Evolutionary conservation across 2,329 filamentous ascomycete species (phyloP), one percentile per base, ranked within the genome.

Genomic region (Madurella fahalii): DNA sequence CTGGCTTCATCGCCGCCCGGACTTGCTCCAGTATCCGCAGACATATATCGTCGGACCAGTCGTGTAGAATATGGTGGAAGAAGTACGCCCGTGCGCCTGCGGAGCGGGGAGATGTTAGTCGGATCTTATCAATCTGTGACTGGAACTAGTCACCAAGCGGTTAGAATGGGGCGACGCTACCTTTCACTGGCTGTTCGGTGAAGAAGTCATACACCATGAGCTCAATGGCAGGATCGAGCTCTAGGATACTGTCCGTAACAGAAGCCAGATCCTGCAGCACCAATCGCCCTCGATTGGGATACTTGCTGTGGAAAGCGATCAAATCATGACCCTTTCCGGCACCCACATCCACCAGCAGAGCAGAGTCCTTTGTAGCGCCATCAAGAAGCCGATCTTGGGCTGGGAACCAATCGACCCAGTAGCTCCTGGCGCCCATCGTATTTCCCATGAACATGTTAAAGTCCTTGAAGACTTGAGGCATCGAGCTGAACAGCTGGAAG

Each of bases 21-120:
- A 67, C 57, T n/a, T 60, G 55, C 1, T 11, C 31, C 1, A 69
- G 54, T n/a, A 70, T 70, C 25, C 56, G 46, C 16, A 54, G 37
- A 17, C 62, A 66, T 18, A 58, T 50, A 13, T 60, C 60, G 42
- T 69, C 63, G 2, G 64, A 55, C 67, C 67, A 70, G 54, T 69
- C 63, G 53, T 69, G 67, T 25, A 67, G 59, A 13, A 67, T 57
- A 16, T 58, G 58, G 43, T 63, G 62, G 47, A 68, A 51, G 52
- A 58, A 66, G 46, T 67, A 68, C 2, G 58, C 58, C 8, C 63
- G 47, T 2, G 65, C 66, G 2, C 52, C 34, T 37, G 34, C 4
- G 34, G 34, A 9, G 11, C 9, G 34, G 34, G 31, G 34, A 37
- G 9, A 37, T 37, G 34, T 25, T 7, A 37, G 34, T 37, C 34